Conservation (phyloP, 208 protist species). For the Novymonas esmeraldas region DNA sequence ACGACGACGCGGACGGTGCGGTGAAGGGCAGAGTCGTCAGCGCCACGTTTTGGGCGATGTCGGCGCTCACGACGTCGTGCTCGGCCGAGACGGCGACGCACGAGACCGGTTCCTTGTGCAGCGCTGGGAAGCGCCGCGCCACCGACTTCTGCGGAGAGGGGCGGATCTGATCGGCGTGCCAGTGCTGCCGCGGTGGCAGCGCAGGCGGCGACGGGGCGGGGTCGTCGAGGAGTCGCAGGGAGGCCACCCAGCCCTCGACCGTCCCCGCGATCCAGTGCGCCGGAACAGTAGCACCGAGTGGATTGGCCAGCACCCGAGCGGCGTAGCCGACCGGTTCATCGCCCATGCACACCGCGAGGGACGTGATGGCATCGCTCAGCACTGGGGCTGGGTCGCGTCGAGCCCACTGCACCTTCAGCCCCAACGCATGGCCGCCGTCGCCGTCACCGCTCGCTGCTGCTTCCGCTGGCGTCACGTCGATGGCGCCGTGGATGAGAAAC, state of each 20-base stretch:
- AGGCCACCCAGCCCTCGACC: constrained; percentile 64
- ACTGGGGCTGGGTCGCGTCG: constrained; percentile 33
- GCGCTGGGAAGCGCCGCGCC: constrained; percentile 25
- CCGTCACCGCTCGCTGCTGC: neutral
- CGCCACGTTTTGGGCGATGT: constrained; percentile 85
- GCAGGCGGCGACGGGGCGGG: neutral
- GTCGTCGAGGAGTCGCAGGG: constrained; percentile 16
- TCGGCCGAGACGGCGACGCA: constrained; percentile 64
- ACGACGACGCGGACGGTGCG: neutral
- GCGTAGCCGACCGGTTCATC: constrained; percentile 1
- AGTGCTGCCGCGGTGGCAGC: no score
- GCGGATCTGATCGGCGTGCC: constrained; percentile 18
- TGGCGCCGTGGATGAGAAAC: constrained; percentile 38
- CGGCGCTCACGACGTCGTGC: constrained; percentile 74
- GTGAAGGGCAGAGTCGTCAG: constrained; percentile 53
- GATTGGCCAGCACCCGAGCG: constrained; percentile 12
- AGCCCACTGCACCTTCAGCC: constrained; percentile 28
- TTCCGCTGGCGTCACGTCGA: constrained; percentile 25
- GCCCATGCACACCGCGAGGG: constrained; percentile 24
- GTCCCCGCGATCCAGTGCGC: constrained; percentile 61
- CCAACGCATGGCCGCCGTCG: constrained; percentile 3
- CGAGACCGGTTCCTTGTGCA: constrained; percentile 82
- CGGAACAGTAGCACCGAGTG: constrained; percentile 52
- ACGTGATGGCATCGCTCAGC: constrained; percentile 64
- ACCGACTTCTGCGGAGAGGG: constrained; percentile 18